Evolutionary conservation across 257 asterid species (phyloP).

Genomic region (Solanum tarijense): DNA sequence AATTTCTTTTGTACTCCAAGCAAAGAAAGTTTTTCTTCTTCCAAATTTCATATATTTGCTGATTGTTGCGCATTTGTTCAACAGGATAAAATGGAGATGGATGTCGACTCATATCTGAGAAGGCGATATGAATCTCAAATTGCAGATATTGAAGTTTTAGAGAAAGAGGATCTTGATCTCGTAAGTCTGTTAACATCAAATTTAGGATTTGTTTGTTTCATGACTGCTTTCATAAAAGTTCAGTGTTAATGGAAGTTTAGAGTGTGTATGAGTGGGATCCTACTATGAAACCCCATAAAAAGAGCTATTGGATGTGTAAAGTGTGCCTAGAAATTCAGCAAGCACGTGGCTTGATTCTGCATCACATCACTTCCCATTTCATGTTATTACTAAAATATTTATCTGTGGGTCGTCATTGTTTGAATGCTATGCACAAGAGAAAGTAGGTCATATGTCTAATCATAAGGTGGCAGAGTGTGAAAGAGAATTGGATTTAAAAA

Average conservation of each 20-base stretch:
- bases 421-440: not conserved
- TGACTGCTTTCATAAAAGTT: not conserved
- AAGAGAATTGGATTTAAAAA: not conserved
- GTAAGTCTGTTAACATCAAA: conserved; percentile 35
- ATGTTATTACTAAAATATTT: not conserved
- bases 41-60: not conserved
- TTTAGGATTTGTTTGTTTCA: not conserved
- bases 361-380: not conserved
- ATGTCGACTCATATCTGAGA: conserved; percentile 88
- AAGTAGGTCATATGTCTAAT: not conserved
- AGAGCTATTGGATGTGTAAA: not conserved
- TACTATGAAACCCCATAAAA: not conserved
- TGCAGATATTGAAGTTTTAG: conserved; percentile 70
- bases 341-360: not conserved
- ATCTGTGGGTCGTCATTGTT: not conserved
- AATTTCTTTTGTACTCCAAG: not conserved
- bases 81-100: conserved; percentile 87
- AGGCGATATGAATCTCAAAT: conserved; percentile 89
- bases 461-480: not conserved
- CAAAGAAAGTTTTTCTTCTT: not conserved
- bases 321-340: not conserved
- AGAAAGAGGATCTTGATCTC: conserved; percentile 89
- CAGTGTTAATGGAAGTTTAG: not conserved
- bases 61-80: conserved; percentile 3
- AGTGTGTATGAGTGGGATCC: not conserved